Evolutionary conservation across 2,329 filamentous ascomycete species (phyloP).

Genomic region (Xylaria digitata): DNA sequence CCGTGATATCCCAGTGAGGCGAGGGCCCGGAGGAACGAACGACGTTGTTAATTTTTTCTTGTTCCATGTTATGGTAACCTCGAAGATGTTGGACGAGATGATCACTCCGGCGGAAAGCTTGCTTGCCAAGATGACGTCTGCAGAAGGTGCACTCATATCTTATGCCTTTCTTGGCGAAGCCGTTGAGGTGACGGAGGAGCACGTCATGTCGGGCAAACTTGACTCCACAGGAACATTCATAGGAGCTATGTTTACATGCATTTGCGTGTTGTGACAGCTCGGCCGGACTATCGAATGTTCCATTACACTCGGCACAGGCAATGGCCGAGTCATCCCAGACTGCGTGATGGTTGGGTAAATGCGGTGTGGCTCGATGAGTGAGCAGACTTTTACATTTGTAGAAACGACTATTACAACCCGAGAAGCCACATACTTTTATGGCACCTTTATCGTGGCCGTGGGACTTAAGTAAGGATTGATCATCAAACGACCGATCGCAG

Average conservation of each 20-base stretch:
- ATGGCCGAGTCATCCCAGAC: slow-evolving; percentile 13
- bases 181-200: slow-evolving; percentile 44
- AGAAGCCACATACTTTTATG: neutral
- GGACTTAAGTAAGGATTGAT: rapidly evolving
- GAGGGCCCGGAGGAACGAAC: slow-evolving; percentile 1
- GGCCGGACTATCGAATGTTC: neutral
- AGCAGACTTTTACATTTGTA: rapidly evolving
- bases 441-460: neutral
- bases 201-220: slow-evolving; percentile 47
- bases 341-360: slow-evolving; percentile 34
- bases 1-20: neutral
- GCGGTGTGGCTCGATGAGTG: neutral
- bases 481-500: neutral
- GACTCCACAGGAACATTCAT: slow-evolving; percentile 43
- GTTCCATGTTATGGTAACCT: slow-evolving; percentile 52
- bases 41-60: slow-evolving; percentile 22
- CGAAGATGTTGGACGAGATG: slow-evolving; percentile 54
- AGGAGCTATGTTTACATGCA: slow-evolving; percentile 34
- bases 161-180: slow-evolving; percentile 30
- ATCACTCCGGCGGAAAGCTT: slow-evolving; percentile 53
- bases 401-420: slow-evolving; percentile 11
- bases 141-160: slow-evolving; percentile 50
- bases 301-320: slow-evolving; percentile 38
- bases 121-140: slow-evolving; percentile 48
- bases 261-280: slow-evolving; percentile 8